Evolutionary conservation across 768 basidiomycete genomes (phyloP).

Genomic region (Leucogyrophana mollusca): DNA sequence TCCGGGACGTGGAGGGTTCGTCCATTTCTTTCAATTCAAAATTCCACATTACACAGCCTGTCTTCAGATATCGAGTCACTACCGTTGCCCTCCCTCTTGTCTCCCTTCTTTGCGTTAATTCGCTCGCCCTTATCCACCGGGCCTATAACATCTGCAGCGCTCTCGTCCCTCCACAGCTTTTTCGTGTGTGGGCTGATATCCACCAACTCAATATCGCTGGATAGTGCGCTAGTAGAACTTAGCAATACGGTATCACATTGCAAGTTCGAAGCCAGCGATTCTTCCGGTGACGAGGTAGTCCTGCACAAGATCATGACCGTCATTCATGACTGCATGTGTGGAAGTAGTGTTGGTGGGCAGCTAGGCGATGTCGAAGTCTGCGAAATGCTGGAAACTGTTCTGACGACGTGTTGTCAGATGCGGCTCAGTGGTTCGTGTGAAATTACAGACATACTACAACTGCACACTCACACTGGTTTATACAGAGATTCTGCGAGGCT

Average conservation of each 20-base stretch:
- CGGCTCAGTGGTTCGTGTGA: conserved; percentile 79
- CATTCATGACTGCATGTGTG: conserved; percentile 79
- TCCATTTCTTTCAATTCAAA: conserved; percentile 7
- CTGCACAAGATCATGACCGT: conserved; percentile 88
- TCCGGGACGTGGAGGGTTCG: conserved; percentile 69
- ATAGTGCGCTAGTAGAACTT: conserved; percentile 72
- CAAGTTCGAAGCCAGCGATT: conserved; percentile 97
- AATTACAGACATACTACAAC: not conserved
- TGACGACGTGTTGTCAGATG: conserved; percentile 97
- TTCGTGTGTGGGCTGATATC: conserved; percentile 77
- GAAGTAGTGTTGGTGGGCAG: conserved; percentile 56
- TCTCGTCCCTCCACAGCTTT: conserved; percentile 85
- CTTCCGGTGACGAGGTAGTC: conserved; percentile 96
- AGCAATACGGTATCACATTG: conserved; percentile 92
- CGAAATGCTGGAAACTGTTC: conserved; percentile 96
- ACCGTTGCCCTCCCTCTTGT: conserved; percentile 63
- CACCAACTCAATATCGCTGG: conserved; percentile 52
- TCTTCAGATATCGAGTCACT: conserved; percentile 55
- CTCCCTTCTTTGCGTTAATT: conserved; percentile 91
- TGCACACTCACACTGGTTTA: conserved; percentile 13
- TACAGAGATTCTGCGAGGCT: conserved; percentile 81
- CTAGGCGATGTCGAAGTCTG: conserved; percentile 94
- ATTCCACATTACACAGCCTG: not conserved
- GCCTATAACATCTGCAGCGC: conserved; percentile 93
- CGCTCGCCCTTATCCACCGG: conserved; percentile 94